Base-by-base conservation (phyloP, 1,284 basidiomycete genomes). In the Pyrrhoderma noxium region DNA sequence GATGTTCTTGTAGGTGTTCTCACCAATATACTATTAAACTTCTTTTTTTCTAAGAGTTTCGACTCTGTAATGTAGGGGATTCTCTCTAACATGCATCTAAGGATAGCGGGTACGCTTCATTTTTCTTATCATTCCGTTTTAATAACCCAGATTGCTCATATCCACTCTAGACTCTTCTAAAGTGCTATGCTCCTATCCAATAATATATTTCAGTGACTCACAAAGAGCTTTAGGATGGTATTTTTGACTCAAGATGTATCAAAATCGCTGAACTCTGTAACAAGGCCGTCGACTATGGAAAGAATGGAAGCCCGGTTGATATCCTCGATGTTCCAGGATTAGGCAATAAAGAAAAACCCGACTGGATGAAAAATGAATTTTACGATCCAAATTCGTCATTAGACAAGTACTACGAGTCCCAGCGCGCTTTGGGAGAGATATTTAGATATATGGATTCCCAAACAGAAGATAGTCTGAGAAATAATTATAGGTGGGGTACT, bases 341-440 rank as follows among this genome's bases (percentile, higher is more conserved):
- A 0, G 68, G 83, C 9, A 82, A 85, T 41, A 72, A 70, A 16
- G 77, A 72, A 62, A 88, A 84, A 60, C 86, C 86, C 0, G 85
- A 89, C 60, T 89, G 87, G 87, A 76, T 85, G 53, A 71, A 74
- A 48, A 77, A 79, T 9, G 86, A 89, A 60, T 75, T 82, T 11
- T 31, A 31, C 22, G 69, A 75, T 3, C 65, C 68, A 4, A 75
- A 78, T 31, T 73, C 77, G 14, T 61, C 72, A 27, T 76, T 73
- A 1, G 83, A 87, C 59, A 5, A 31, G 11, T 87, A 82, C 64
- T 90, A 89, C 61, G 67, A 72, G 46, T 88, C 85, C n/a, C 7
- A n/a, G 7, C 38, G 38, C 14, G 38, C 38, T 7, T 5, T 40
- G 8, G 38, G 38, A 8, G 14, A 7, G 38, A 18, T 40, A 5